phyloP scores from a whole-genome alignment of 75 land plant species.

The Pinus taeda region DNA sequence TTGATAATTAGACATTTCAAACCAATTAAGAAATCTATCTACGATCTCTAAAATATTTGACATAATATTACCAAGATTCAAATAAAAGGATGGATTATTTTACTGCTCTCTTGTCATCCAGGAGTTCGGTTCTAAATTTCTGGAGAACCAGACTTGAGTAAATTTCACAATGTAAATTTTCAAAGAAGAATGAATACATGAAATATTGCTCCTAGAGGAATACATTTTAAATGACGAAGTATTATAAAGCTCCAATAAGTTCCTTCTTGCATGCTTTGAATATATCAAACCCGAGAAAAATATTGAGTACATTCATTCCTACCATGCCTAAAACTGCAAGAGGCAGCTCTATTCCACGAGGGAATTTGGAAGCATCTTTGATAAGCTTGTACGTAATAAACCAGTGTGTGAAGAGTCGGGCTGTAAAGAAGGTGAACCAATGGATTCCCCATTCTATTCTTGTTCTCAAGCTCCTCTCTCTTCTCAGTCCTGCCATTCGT shows the following conservation, averaged over 20 bases:
- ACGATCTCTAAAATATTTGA: too few species aligned
- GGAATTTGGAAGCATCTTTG: constrained; percentile 67
- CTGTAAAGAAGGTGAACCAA: constrained; percentile 60
- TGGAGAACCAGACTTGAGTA: too few species aligned
- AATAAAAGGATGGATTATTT: too few species aligned
- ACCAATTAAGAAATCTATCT: too few species aligned
- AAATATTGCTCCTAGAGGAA: not conserved
- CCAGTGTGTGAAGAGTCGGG: constrained; percentile 56
- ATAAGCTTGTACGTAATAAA: constrained; percentile 75
- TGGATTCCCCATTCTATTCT: constrained; percentile 71
- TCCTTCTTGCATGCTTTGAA: constrained; percentile 66
- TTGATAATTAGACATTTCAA: too few species aligned
- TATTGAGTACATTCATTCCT: constrained; percentile 81
- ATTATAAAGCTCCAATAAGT: not conserved
- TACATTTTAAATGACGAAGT: not conserved
- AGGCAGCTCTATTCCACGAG: constrained; percentile 67
- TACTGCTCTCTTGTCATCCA: too few species aligned
- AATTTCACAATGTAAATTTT: too few species aligned
- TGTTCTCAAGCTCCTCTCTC: constrained; percentile 32
- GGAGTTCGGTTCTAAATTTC: too few species aligned
- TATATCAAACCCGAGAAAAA: constrained; percentile 80
- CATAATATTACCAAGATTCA: too few species aligned
- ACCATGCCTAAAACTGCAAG: constrained; percentile 83
- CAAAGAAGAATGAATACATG: too few species aligned
- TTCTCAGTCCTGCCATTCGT: constrained; percentile 64